A percentile compares a stretch with the other conserved stretches of the same genome.
These are phyloP conservation scores for Globisporangium ultimum DNA, from an alignment of 352 stramenopile genomes.

Conservation along the genomic window DNA sequence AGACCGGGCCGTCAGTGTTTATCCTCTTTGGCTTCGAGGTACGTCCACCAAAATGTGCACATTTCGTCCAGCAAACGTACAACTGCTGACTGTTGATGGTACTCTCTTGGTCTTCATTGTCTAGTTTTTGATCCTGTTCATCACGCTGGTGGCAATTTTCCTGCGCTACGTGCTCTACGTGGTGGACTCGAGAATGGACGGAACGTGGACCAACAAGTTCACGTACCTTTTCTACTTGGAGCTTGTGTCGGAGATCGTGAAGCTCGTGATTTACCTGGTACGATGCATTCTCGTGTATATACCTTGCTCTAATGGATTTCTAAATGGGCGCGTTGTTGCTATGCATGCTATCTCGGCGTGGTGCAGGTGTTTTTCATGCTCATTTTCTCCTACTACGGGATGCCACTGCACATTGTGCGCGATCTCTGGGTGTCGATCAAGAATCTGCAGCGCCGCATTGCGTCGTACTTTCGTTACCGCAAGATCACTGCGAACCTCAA, in stretches of 20 bases:
- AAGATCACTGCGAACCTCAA: slow-evolving; percentile 95
- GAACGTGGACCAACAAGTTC: slow-evolving; percentile 88
- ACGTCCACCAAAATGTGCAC: background rate
- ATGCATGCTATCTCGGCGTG: background rate
- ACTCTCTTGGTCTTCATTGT: background rate
- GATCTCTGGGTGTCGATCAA: slow-evolving; percentile 95
- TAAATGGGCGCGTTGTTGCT: too few species aligned
- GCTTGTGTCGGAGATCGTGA: slow-evolving; percentile 93
- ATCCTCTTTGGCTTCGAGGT: slow-evolving; percentile 97
- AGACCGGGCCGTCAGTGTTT: slow-evolving; percentile 88
- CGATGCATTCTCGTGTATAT: background rate
- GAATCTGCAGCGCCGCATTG: slow-evolving; percentile 79
- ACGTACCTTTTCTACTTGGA: slow-evolving; percentile 95
- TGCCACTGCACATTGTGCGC: slow-evolving; percentile 96
- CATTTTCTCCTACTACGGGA: slow-evolving; percentile 97
- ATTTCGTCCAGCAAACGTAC: background rate
- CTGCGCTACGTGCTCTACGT: slow-evolving; percentile 92
- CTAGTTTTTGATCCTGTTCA: slow-evolving; percentile 90
- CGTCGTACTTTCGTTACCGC: slow-evolving; percentile 91
- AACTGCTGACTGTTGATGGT: background rate
- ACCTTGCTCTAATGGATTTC: too few species aligned
- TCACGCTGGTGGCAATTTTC: slow-evolving; percentile 90
- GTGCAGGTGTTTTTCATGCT: slow-evolving; percentile 94
- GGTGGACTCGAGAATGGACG: slow-evolving; percentile 89
- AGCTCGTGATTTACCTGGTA: slow-evolving; percentile 96